phyloP scores from a whole-genome alignment of 2,329 filamentous ascomycete species.

The Sporothrix curviconia region DNA sequence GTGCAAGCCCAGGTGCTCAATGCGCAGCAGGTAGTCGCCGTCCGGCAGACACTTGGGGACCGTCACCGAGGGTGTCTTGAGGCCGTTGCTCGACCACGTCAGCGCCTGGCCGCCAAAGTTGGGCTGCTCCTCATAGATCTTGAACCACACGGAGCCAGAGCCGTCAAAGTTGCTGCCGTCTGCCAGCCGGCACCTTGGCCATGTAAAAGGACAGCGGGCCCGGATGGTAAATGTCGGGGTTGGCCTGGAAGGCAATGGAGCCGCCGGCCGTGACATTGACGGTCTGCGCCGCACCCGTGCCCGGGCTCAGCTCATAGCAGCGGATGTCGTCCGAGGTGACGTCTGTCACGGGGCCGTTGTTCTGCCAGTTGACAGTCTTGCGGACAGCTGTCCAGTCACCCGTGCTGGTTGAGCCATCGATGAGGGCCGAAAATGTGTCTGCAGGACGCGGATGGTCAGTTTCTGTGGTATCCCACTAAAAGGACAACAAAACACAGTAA shows the following conservation, averaged over 20 bases:
- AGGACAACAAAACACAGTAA: not conserved
- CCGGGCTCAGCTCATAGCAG: conserved; percentile 24
- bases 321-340: conserved; percentile 25
- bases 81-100: conserved; percentile 19
- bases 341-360: conserved; percentile 26
- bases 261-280: conserved; percentile 33
- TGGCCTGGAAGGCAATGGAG: conserved; percentile 33
- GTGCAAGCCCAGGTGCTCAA: conserved; percentile 28
- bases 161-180: conserved; percentile 29
- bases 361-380: conserved; percentile 32
- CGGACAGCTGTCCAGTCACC: conserved; percentile 28
- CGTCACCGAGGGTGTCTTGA: conserved; percentile 21
- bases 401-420: conserved; percentile 14
- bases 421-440: conserved; percentile 21
- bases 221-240: conserved; percentile 32
- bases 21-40: conserved; percentile 28
- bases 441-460: not conserved
- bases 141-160: conserved; percentile 32
- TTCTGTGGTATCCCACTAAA: no score
- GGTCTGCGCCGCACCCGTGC: conserved; percentile 24
- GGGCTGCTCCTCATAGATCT: conserved; percentile 30
- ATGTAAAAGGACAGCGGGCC: conserved; percentile 33
- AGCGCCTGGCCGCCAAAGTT: conserved; percentile 19
- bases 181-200: conserved; percentile 32
- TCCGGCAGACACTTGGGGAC: conserved; percentile 26